Percentiles rank a stretch among this genome's conserved stretches.
Evolutionary conservation across 2,329 filamentous ascomycete species (phyloP).

Genomic region (Nothophaeocryptopus gaeumannii): DNA sequence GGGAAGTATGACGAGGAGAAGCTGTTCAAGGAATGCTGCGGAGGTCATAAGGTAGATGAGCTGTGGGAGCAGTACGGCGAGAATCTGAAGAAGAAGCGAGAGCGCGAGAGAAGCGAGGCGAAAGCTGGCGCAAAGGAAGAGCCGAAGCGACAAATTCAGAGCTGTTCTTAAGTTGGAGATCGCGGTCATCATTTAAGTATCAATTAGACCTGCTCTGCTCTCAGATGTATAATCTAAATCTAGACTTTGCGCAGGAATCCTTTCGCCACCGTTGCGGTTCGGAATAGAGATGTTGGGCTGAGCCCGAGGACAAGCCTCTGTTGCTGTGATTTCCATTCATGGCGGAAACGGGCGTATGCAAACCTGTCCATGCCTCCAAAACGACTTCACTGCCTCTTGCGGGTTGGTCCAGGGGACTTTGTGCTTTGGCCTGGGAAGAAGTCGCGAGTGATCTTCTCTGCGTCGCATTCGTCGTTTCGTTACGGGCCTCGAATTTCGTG

Average conservation of each 20-base stretch:
- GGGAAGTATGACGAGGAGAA: constrained; percentile 60
- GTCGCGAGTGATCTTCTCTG: too few species aligned
- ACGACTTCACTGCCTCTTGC: too few species aligned
- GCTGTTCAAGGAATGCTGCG: constrained; percentile 31
- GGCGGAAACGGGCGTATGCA: too few species aligned
- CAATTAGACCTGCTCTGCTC: too few species aligned
- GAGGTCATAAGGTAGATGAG: constrained; percentile 60
- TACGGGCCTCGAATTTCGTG: not conserved
- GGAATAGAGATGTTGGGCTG: not conserved
- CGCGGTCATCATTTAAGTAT: too few species aligned
- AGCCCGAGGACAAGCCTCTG: too few species aligned
- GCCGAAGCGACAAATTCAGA: constrained; percentile 11
- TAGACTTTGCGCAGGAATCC: constrained; percentile 6
- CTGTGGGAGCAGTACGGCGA: constrained; percentile 72
- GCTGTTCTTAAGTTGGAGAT: not conserved
- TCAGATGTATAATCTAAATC: constrained; percentile 6
- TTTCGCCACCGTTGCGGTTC: not conserved
- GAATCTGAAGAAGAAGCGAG: constrained; percentile 41
- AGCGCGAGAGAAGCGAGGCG: constrained; percentile 19
- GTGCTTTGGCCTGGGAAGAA: too few species aligned
- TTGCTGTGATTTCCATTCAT: too few species aligned
- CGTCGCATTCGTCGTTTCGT: not conserved
- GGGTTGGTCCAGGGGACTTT: too few species aligned
- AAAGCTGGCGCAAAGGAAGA: constrained; percentile 3
- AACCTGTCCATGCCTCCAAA: too few species aligned